phyloP scores from a whole-genome alignment of 345 rosid genomes.

The Schrenkiella parvula region DNA sequence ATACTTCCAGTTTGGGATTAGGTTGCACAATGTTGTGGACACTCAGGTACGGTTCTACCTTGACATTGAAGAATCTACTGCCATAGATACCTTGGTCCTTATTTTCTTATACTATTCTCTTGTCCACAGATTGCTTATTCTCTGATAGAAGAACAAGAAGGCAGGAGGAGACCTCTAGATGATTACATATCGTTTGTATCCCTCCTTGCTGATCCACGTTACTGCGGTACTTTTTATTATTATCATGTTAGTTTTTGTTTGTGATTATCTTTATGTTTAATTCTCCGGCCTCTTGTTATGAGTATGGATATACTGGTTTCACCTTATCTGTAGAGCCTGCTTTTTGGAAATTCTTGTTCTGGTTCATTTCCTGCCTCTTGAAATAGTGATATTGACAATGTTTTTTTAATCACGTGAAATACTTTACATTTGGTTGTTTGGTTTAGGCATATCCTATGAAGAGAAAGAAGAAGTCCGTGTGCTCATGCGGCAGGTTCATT shows the following conservation, averaged over 20 bases:
- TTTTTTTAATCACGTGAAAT: neutral
- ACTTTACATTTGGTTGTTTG: neutral
- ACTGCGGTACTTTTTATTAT: constrained; percentile 68
- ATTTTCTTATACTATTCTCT: neutral
- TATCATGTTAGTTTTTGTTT: constrained; percentile 33
- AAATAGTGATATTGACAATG: neutral
- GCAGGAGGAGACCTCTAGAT: constrained; percentile 51
- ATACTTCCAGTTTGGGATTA: constrained; percentile 88
- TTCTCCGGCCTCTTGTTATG: constrained; percentile 17
- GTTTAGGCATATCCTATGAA: constrained; percentile 69
- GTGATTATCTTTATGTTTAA: neutral
- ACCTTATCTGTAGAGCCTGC: constrained; percentile 22
- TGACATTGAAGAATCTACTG: too few species aligned
- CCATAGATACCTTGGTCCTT: neutral
- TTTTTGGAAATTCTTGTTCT: constrained; percentile 25
- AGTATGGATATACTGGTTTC: constrained; percentile 14
- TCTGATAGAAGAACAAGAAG: constrained; percentile 91
- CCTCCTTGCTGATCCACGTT: constrained; percentile 95
- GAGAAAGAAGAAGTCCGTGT: constrained; percentile 97
- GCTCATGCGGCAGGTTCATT: constrained; percentile 78
- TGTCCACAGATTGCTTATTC: constrained; percentile 71
- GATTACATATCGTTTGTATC: constrained; percentile 91
- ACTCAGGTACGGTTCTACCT: constrained; percentile 82
- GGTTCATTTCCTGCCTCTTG: constrained; percentile 28
- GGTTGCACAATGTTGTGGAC: constrained; percentile 76